A percentile compares a stretch with the other conserved stretches of the same genome.
phyloP scores from a whole-genome alignment of 257 asterid genomes.

The Agastache rugosa region DNA sequence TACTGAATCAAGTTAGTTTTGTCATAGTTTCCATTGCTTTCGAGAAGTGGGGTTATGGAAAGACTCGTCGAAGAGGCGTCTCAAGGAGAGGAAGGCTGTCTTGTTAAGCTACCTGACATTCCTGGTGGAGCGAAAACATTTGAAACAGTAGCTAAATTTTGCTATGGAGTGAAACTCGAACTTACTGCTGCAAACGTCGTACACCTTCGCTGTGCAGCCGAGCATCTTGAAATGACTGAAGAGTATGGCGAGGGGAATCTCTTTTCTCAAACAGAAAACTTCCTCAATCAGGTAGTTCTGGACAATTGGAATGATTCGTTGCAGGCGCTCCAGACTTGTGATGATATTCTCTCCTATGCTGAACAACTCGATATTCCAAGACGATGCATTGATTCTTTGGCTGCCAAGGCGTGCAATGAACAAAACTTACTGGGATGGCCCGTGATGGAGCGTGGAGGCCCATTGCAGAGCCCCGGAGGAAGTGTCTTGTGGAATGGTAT shows the following conservation, averaged over 20 bases:
- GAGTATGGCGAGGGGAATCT: conserved; percentile 92
- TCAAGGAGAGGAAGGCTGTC: conserved; percentile 65
- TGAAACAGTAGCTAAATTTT: conserved; percentile 90
- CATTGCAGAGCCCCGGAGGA: conserved; percentile 97
- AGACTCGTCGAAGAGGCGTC: conserved; percentile 77
- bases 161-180: conserved; percentile 94
- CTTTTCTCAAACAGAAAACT: conserved; percentile 72
- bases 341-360: conserved; percentile 64
- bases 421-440: conserved; percentile 97
- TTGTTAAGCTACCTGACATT: conserved; percentile 59
- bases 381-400: conserved; percentile 84
- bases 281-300: conserved; percentile 76
- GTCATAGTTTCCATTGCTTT: conserved; percentile 91
- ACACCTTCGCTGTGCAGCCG: conserved; percentile 85
- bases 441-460: conserved; percentile 80
- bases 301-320: conserved; percentile 85
- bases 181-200: conserved; percentile 92
- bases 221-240: conserved; percentile 92
- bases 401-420: conserved; percentile 73
- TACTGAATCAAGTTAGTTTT: not conserved
- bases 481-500: conserved; percentile 96
- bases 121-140: conserved; percentile 93
- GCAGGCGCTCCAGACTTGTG: conserved; percentile 86
- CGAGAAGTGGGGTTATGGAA: conserved; percentile 95
- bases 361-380: conserved; percentile 71